Evolutionary conservation across 306 rosid species (phyloP).

Genomic region (Fragaria ananassa): DNA sequence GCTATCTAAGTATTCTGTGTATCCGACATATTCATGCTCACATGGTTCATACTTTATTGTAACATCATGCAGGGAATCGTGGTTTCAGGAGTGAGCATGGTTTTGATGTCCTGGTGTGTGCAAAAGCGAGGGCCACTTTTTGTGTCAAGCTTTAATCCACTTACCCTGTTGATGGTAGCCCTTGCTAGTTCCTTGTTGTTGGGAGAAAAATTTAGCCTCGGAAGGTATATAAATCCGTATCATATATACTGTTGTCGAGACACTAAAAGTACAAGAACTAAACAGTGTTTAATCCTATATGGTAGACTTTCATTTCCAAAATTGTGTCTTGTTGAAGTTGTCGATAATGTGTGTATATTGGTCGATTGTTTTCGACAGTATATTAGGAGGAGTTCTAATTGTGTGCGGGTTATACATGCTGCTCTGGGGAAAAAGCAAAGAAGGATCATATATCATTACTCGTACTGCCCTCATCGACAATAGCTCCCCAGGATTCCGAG

Average conservation of each 20-base stretch:
- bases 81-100: background rate
- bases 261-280: no score
- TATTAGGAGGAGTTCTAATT: background rate
- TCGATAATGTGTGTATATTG: background rate
- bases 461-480: background rate
- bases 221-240: background rate
- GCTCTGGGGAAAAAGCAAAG: background rate
- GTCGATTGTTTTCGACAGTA: background rate
- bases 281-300: no score
- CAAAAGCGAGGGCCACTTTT: background rate
- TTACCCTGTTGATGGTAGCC: background rate
- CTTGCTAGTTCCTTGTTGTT: background rate
- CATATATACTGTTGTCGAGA: background rate
- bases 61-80: background rate
- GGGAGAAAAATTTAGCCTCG: background rate
- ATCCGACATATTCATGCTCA: background rate
- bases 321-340: background rate
- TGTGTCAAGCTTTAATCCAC: background rate
- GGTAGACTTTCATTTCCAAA: background rate
- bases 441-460: background rate
- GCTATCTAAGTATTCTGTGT: background rate
- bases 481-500: background rate
- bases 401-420: background rate
- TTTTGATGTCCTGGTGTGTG: background rate
- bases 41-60: no score